Evolutionary conservation across 352 stramenopile species (phyloP), one percentile per base, ranked within the genome.

Genomic region (Phytopythium cucurbitacearum): DNA sequence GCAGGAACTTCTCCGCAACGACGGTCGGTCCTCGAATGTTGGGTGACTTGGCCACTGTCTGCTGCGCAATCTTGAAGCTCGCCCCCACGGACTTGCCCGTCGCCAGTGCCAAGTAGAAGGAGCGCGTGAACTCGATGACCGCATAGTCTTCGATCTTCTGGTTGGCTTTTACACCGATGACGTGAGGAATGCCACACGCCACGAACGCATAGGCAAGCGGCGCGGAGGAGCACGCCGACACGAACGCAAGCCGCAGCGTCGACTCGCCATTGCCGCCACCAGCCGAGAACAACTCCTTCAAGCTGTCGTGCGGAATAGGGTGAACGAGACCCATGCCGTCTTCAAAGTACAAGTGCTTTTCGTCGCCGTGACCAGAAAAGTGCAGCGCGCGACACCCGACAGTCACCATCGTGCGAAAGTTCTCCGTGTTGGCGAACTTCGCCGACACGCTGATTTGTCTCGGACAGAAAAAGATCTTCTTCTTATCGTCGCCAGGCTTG

Each of bases 301-400:
- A 65, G 28, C 75, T 74, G 48, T 64, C 81, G 63, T 89, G 80
- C 0, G 77, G 74, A 37, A 93, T 89, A 2, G 83, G 80, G 46
- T 93, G 83, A 13, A 93, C 83, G 2, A 90, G 60, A 0, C 80
- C 80, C 76, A 89, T 86, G 38, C 80, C 80, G 62, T 98, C 91
- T 81, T 98, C 95, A 65, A 98, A 98, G 53, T 96, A 97, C 11
- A 98, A 51, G 51, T 89, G 90, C 11, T 91, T 78, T 41, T 91
- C 85, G 59, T 97, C 89, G 0, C 95, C 95, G 59, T 98, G 95
- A 11, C 95, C 95, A 3, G 90, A 98, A 62, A 97, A 98, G 60
- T 98, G 95, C 34, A 98, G 67, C 28, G 90, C 93, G 51, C 85
- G 79, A 56, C 89, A 97, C 1, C 89, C 87, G 37, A 97, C 75